Base-by-base conservation (phyloP, 1,284 basidiomycete species). In the Cutaneotrichosporon spelunceum region DNA sequence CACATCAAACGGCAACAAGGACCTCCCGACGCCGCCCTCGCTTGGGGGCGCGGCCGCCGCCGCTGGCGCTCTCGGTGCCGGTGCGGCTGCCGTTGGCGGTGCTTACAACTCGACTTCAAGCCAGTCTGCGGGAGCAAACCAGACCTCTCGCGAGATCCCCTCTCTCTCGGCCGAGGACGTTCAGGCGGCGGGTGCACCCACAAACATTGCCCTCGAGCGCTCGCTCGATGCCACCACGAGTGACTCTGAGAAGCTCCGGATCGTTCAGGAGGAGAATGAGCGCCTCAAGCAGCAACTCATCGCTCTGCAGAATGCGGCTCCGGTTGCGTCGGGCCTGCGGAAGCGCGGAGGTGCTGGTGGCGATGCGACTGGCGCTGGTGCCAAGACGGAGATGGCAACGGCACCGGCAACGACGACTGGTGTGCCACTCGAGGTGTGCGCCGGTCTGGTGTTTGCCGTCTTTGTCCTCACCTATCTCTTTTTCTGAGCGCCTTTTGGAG, bases 391-490 rank as follows among this genome's bases (percentile, higher is more conserved):
- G 49, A 65, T 69, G 11, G 68, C 66, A 16, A 57, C 61, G 45
- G 19, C 27, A 69, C 67, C 23, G 16, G 52, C 56, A 47, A 26
- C 36, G 56, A 13, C 57, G 4, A 34, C 65, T 11, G 83, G 83
- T 48, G 81, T 84, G 3, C 82, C 83, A 3, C 70, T 83, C 50
- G 82, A 83, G 76, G 80, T 83, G 44, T 81, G 82, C 8, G 82
- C 80, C 6, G 82, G 77, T 14, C 75, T 84, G 57, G 78, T 80
- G 10, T 76, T 82, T 52, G 82, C 78, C n/a, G 82, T 83, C 29
- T 84, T 84, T 69, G 79, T 82, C 49, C 73, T 84, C 68, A 84
- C 83, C 49, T 84, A 82, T 66, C 72, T 82, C 64, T 82, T 82
- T 78, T 81, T 82, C 72, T 82, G 63, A 72, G 11, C 27, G 24